These are phyloP conservation scores for Fusarium sp. DNA, from an alignment of 2,329 filamentous ascomycete species.

Conservation along the genomic window DNA sequence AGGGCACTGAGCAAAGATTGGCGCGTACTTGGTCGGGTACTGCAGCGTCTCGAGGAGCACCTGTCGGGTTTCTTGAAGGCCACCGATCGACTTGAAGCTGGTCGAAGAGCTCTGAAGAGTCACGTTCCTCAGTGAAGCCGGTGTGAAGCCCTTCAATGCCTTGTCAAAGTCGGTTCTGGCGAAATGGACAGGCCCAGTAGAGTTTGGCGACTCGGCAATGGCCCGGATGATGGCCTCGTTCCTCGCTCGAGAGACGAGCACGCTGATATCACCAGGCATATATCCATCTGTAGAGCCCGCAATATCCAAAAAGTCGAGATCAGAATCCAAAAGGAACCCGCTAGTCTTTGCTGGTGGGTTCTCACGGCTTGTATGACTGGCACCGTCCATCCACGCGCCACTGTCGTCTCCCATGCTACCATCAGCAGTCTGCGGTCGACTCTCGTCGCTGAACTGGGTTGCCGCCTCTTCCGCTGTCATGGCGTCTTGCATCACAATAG, in stretches of 20 bases:
- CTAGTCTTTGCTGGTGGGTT: conserved; percentile 52
- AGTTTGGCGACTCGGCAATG: conserved; percentile 66
- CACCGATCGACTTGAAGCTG: conserved; percentile 92
- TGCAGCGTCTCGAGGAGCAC: conserved; percentile 95
- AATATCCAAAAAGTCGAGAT: conserved; percentile 91
- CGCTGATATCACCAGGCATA: conserved; percentile 92
- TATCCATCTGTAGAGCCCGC: conserved; percentile 96
- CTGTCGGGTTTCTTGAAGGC: conserved; percentile 84
- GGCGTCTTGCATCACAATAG: conserved; percentile 71
- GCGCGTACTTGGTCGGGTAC: conserved; percentile 97
- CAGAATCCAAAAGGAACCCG: conserved; percentile 78
- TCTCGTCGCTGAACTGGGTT: conserved; percentile 55
- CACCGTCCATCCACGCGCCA: conserved; percentile 81
- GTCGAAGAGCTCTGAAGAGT: conserved; percentile 93
- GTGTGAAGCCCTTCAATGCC: conserved; percentile 92
- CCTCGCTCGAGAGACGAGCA: conserved; percentile 86
- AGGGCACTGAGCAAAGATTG: conserved; percentile 96
- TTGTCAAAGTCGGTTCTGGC: conserved; percentile 81
- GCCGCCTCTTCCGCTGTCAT: conserved; percentile 51
- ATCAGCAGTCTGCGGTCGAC: conserved; percentile 67
- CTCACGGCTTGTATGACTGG: conserved; percentile 64
- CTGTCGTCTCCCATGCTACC: conserved; percentile 64
- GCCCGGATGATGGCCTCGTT: conserved; percentile 93
- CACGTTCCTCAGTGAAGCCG: conserved; percentile 92
- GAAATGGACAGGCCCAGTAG: conserved; percentile 68